Evolutionary conservation across 257 asterid genomes (phyloP).

Genomic region (Nicotiana undulata): DNA sequence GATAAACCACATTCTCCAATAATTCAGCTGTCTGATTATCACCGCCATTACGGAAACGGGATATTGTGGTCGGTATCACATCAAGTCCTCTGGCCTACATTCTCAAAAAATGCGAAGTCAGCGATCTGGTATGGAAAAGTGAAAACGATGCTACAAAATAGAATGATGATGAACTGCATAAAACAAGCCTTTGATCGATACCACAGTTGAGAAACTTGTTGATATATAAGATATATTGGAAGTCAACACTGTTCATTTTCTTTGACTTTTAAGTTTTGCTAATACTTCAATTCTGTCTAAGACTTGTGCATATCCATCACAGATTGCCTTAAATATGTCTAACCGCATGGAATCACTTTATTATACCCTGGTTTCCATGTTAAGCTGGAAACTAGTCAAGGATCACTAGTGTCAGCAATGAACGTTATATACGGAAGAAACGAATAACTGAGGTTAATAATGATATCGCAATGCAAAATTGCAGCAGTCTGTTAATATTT

Average conservation of each 20-base stretch:
- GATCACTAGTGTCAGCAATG: neutral
- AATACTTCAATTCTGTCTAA: neutral
- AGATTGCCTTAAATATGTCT: neutral
- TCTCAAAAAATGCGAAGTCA: neutral
- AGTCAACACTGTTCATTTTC: neutral
- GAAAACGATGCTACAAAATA: neutral
- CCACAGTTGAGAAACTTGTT: neutral
- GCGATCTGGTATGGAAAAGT: neutral
- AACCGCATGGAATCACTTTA: neutral
- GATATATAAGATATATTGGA: neutral
- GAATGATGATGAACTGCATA: neutral
- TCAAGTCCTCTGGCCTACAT: slow-evolving; percentile 93
- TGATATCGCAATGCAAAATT: neutral
- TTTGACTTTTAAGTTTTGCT: neutral
- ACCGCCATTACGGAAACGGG: slow-evolving; percentile 86
- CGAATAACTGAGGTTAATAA: neutral
- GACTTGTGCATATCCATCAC: neutral
- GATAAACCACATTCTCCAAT: slow-evolving; percentile 76
- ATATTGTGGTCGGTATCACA: slow-evolving; percentile 86
- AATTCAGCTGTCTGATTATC: slow-evolving; percentile 74
- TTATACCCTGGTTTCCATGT: neutral
- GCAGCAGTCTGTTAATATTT: neutral
- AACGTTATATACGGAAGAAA: neutral
- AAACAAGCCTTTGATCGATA: neutral
- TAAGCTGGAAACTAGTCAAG: neutral